phyloP scores from a whole-genome alignment of 306 rosid genomes.

The Betula pendula region DNA sequence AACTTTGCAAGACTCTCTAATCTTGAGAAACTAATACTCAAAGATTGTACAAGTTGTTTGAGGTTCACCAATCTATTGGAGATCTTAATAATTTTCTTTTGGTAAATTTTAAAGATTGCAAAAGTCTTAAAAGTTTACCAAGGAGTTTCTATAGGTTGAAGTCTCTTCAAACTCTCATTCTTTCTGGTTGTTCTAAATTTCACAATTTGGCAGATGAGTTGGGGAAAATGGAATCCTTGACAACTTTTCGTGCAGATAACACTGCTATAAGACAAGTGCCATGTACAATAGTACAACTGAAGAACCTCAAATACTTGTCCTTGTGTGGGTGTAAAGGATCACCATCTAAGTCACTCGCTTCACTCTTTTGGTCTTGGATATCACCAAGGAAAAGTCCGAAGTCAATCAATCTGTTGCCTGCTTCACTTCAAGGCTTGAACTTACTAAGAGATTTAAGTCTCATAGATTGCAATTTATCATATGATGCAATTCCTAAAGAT shows the following conservation, averaged over 20 bases:
- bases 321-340: no score
- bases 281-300: no score
- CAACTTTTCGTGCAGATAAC: constrained; percentile 27
- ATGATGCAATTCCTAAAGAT: no score
- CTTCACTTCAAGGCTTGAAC: constrained; percentile 22
- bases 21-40: constrained; percentile 29
- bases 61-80: no score
- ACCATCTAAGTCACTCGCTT: no score
- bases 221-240: constrained; percentile 38
- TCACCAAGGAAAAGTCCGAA: constrained; percentile 26
- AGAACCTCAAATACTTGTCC: no score
- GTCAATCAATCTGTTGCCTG: neutral
- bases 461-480: neutral
- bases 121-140: no score
- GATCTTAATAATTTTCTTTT: no score
- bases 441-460: neutral
- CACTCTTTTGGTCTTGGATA: constrained; percentile 23
- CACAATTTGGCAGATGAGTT: constrained; percentile 35
- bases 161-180: constrained; percentile 36
- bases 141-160: constrained; percentile 26
- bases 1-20: constrained; percentile 35
- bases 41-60: no score
- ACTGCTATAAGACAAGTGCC: constrained; percentile 42
- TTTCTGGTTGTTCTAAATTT: constrained; percentile 45
- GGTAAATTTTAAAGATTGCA: no score